These are phyloP conservation scores for Acer saccharum DNA, from an alignment of 345 rosid species.

Conservation along the genomic window DNA sequence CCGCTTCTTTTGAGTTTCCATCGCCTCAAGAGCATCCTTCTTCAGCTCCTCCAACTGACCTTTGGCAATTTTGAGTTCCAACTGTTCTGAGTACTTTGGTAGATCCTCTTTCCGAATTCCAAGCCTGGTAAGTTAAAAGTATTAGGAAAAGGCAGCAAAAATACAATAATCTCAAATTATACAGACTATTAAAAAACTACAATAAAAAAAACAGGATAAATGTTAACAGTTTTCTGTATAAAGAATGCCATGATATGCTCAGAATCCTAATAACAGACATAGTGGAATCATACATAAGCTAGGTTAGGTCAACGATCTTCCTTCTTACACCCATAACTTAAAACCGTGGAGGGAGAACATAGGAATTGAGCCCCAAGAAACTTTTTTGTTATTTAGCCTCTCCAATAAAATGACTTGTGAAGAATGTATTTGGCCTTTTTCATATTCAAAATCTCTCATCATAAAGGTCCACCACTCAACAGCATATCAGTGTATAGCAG, in stretches of 20 bases:
- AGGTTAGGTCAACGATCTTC: not conserved
- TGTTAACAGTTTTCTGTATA: not conserved
- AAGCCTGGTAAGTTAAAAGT: conserved; percentile 48
- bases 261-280: not conserved
- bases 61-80: conserved; percentile 82
- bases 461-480: not conserved
- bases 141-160: not conserved
- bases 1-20: conserved; percentile 97
- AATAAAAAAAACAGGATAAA: not conserved
- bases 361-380: not conserved
- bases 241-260: not conserved
- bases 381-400: not conserved
- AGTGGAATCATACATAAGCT: not conserved
- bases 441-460: not conserved
- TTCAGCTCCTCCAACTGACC: conserved; percentile 88
- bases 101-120: conserved; percentile 85
- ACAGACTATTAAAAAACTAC: not conserved
- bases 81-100: conserved; percentile 82
- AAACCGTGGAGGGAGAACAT: too few relatives aligned
- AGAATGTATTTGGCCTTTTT: not conserved
- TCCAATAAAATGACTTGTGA: not conserved
- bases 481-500: too few relatives aligned
- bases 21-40: conserved; percentile 88
- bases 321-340: too few relatives aligned
- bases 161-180: too few relatives aligned